Percentiles rank a stretch among this genome's conserved stretches.
Conservation (phyloP, 306 rosid species). For the Malus orientalis region DNA sequence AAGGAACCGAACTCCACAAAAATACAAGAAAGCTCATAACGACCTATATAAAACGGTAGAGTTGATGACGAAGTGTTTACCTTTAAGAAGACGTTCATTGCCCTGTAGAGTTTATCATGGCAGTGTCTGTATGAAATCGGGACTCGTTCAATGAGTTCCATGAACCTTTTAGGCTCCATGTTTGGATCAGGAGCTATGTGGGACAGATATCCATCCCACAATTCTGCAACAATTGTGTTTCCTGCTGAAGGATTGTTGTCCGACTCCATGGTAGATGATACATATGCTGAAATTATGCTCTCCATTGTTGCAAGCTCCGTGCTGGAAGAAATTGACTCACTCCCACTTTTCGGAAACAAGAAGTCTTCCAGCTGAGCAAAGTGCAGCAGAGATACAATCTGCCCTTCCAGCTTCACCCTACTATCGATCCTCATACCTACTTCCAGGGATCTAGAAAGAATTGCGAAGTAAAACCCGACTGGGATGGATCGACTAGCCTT, state of each 20-base stretch:
- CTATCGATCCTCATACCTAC: conserved; percentile 32
- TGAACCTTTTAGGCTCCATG: conserved; percentile 48
- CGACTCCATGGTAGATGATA: conserved; percentile 31
- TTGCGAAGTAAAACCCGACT: conserved; percentile 67
- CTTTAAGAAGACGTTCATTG: conserved; percentile 55
- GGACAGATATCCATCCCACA: conserved; percentile 73
- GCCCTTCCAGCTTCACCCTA: conserved; percentile 45
- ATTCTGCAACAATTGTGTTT: conserved; percentile 43
- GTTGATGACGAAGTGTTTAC: conserved; percentile 23
- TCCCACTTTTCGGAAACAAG: conserved; percentile 37
- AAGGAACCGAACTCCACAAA: too few relatives aligned
- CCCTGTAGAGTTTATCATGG: conserved; percentile 67
- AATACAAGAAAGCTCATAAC: too few relatives aligned
- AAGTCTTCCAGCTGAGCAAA: conserved; percentile 58
- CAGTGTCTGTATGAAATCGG: conserved; percentile 51
- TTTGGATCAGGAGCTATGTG: conserved; percentile 44
- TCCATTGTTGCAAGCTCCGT: conserved; percentile 63
- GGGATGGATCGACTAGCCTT: conserved; percentile 62
- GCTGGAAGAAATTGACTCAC: conserved; percentile 40
- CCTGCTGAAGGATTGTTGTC: conserved; percentile 35
- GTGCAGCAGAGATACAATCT: conserved; percentile 53
- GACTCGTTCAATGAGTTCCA: conserved; percentile 66
- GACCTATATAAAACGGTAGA: too few relatives aligned
- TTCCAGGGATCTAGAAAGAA: conserved; percentile 67
- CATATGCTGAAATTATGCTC: conserved; percentile 46